Conservation (phyloP, 371 early-diverging fungal genomes). For the Syncephalastrum monosporum region DNA sequence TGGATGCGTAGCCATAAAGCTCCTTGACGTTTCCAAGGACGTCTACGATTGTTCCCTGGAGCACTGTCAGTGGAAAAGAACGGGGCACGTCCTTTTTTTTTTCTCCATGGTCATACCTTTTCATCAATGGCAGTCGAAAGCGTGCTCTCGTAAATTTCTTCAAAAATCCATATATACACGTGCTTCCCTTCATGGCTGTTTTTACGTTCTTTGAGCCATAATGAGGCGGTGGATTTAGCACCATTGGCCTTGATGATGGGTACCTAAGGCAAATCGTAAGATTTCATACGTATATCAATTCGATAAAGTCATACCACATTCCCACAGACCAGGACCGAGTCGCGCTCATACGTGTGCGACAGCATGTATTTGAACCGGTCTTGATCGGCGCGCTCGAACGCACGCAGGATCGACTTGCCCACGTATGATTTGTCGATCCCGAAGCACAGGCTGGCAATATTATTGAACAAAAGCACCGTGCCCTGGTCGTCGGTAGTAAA, state of each 20-base stretch:
- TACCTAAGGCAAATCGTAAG: slow-evolving; percentile 28
- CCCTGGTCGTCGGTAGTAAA: slow-evolving; percentile 57
- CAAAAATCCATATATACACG: slow-evolving; percentile 72
- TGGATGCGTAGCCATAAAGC: slow-evolving; percentile 56
- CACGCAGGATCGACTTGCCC: slow-evolving; percentile 25
- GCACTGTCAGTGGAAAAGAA: neutral
- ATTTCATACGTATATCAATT: neutral
- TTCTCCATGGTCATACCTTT: slow-evolving; percentile 11
- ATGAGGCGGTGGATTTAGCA: slow-evolving; percentile 56
- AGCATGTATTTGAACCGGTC: slow-evolving; percentile 32
- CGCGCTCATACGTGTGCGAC: slow-evolving; percentile 11
- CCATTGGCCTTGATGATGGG: slow-evolving; percentile 53
- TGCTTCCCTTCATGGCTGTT: slow-evolving; percentile 43
- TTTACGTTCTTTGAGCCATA: slow-evolving; percentile 66
- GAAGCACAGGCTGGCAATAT: slow-evolving; percentile 52
- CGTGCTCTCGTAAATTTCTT: slow-evolving; percentile 59
- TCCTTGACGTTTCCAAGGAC: slow-evolving; percentile 51
- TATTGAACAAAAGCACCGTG: slow-evolving; percentile 55
- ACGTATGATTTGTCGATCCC: slow-evolving; percentile 45
- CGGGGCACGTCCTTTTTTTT: neutral
- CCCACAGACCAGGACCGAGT: slow-evolving; percentile 50
- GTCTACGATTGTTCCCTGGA: slow-evolving; percentile 46
- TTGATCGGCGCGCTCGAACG: slow-evolving; percentile 13
- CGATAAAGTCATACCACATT: slow-evolving; percentile 45
- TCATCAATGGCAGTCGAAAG: slow-evolving; percentile 27